These are phyloP conservation scores for Dittrichia graveolens DNA, from an alignment of 129 eudicot species.

Conservation along the genomic window DNA sequence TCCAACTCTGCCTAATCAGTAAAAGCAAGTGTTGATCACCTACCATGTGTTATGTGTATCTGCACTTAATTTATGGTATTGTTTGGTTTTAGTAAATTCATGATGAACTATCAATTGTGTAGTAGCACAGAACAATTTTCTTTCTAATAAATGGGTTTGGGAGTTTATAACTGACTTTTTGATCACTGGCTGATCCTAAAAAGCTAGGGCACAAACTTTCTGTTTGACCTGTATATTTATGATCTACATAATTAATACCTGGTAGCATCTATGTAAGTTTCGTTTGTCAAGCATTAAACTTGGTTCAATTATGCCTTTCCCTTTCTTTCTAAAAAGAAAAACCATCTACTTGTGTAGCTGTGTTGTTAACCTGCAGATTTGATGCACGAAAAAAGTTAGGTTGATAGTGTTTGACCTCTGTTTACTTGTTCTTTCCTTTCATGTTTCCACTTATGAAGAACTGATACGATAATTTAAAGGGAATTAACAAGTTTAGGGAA, in stretches of 20 bases:
- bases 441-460: too few relatives aligned
- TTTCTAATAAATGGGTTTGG: background rate
- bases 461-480: too few relatives aligned
- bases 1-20: background rate
- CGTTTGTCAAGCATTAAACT: background rate
- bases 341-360: too few relatives aligned
- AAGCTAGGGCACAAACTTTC: background rate
- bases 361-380: too few relatives aligned
- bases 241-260: conserved; percentile 3
- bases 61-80: conserved; percentile 11
- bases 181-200: conserved; percentile 5
- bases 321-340: too few relatives aligned
- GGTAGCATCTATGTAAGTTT: background rate
- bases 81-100: conserved; percentile 13
- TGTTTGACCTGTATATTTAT: background rate
- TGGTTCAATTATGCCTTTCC: background rate
- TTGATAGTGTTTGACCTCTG: too few relatives aligned
- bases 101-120: background rate
- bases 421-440: too few relatives aligned
- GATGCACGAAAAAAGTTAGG: too few relatives aligned
- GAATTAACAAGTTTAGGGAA: conserved; percentile 19
- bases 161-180: background rate
- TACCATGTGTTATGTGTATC: conserved; percentile 19
- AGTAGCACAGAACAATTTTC: background rate
- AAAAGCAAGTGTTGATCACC: background rate